These are phyloP conservation scores for Daldinia caldariorum DNA, from an alignment of 495 filamentous ascomycete species.

Conservation along the genomic window DNA sequence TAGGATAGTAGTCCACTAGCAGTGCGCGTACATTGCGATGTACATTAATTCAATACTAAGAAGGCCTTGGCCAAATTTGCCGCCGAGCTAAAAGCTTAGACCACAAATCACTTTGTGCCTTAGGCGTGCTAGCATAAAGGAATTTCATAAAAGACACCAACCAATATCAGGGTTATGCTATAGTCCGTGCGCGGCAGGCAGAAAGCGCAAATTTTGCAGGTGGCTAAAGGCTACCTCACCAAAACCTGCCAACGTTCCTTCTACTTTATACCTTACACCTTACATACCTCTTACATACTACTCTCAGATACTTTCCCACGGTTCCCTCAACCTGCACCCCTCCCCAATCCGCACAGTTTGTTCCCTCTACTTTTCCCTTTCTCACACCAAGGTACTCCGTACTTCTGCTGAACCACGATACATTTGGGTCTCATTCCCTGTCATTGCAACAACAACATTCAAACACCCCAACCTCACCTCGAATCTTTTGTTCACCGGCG, in stretches of 20 bases:
- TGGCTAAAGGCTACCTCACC: conserved; percentile 38
- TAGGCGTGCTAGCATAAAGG: conserved; percentile 14
- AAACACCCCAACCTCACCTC: conserved; percentile 32
- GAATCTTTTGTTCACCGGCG: conserved; percentile 26
- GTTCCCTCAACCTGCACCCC: conserved; percentile 37
- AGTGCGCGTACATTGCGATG: not conserved
- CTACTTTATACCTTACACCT: conserved; percentile 17
- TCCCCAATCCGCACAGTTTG: conserved; percentile 40
- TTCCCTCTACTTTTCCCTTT: conserved; percentile 42
- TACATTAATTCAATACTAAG: not conserved
- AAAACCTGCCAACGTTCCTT: conserved; percentile 34
- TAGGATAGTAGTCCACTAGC: conserved; percentile 1
- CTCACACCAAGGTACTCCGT: conserved; percentile 36
- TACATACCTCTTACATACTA: conserved; percentile 10
- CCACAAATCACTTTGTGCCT: conserved; percentile 8
- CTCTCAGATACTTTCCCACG: conserved; percentile 14
- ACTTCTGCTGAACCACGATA: conserved; percentile 34
- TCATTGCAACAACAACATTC: conserved; percentile 37
- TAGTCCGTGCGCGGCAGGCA: conserved; percentile 24
- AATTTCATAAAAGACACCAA: conserved; percentile 12
- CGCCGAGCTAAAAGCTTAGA: conserved; percentile 15
- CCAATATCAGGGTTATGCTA: conserved; percentile 26
- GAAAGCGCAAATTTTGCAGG: conserved; percentile 29
- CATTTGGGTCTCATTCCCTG: conserved; percentile 33
- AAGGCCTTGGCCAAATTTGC: not conserved